Conservation (phyloP, 225 moss, liverwort and hornwort species). For the Marchantia polymorpha region DNA sequence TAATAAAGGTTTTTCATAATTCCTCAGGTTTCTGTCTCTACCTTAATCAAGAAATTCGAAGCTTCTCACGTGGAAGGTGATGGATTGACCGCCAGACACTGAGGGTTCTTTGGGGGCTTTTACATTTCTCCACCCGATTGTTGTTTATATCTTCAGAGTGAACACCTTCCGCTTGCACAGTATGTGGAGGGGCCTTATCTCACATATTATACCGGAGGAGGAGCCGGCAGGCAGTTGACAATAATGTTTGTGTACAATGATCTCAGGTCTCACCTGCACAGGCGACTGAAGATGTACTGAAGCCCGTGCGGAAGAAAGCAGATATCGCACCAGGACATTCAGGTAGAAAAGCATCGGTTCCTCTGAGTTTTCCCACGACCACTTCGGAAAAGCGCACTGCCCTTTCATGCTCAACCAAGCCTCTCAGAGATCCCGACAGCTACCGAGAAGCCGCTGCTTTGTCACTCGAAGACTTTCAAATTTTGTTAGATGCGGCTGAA, state of each 20-base stretch:
- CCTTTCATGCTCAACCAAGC: neutral
- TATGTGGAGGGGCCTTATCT: neutral
- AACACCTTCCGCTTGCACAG: conserved; percentile 2
- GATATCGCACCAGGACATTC: neutral
- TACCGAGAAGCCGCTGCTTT: conserved; percentile 6
- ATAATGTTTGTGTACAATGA: conserved; percentile 12
- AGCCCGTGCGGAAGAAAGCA: neutral
- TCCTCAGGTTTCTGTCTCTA: conserved; percentile 26
- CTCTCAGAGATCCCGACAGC: neutral
- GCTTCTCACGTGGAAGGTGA: conserved; percentile 26
- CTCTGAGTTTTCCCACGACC: neutral
- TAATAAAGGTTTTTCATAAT: neutral
- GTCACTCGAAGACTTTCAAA: conserved; percentile 28
- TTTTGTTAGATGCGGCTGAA: conserved; percentile 20
- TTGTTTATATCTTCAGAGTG: conserved; percentile 5
- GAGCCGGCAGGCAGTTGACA: conserved; percentile 3
- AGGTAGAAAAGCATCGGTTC: neutral
- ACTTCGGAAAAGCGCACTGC: neutral
- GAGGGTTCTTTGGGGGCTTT: conserved; percentile 3
- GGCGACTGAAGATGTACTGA: neutral
- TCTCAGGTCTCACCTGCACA: conserved; percentile 14
- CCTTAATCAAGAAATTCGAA: conserved; percentile 31
- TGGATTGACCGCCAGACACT: conserved; percentile 19
- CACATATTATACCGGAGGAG: neutral
- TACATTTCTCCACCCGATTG: conserved; percentile 19